Conservation (phyloP, 805 yeast genomes). For the Candida manassasensis region DNA sequence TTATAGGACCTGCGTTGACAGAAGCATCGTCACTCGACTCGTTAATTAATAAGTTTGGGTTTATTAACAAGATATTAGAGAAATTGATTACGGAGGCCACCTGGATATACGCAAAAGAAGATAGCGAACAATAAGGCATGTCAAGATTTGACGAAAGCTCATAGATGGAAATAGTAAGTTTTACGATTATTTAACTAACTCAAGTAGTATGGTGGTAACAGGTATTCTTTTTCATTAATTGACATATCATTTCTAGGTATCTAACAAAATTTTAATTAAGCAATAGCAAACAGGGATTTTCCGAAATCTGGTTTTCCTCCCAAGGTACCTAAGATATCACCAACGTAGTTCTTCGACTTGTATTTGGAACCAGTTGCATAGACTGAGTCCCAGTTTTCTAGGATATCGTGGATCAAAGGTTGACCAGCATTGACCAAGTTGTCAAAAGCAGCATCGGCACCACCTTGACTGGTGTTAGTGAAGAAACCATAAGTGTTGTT, state of each 20-base stretch:
- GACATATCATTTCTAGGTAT: no score
- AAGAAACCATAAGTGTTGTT: slow-evolving; percentile 46
- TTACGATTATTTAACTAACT: no score
- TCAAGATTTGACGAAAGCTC: no score
- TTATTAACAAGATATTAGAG: slow-evolving; percentile 51
- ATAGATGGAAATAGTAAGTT: no score
- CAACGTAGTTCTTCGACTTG: slow-evolving; percentile 50
- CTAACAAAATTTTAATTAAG: slow-evolving; percentile 6
- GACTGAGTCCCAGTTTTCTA: slow-evolving; percentile 43
- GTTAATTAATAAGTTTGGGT: slow-evolving; percentile 46
- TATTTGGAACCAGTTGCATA: slow-evolving; percentile 23
- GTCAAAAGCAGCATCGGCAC: slow-evolving; percentile 41
- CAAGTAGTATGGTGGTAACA: no score
- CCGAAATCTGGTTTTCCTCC: slow-evolving; percentile 43
- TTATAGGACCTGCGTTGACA: slow-evolving; percentile 63
- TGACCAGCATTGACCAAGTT: slow-evolving; percentile 52
- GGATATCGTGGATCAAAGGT: slow-evolving; percentile 51
- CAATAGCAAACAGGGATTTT: slow-evolving; percentile 13
- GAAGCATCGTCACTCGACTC: slow-evolving; percentile 50
- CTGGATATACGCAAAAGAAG: slow-evolving; percentile 26
- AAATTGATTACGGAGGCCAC: slow-evolving; percentile 43
- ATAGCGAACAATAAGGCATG: no score
- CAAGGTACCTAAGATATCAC: slow-evolving; percentile 55
- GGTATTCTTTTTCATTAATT: no score
- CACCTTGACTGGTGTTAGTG: slow-evolving; percentile 47